Evolutionary conservation across 2,329 filamentous ascomycete species (phyloP).

Genomic region (Zymoseptoria crescenta): DNA sequence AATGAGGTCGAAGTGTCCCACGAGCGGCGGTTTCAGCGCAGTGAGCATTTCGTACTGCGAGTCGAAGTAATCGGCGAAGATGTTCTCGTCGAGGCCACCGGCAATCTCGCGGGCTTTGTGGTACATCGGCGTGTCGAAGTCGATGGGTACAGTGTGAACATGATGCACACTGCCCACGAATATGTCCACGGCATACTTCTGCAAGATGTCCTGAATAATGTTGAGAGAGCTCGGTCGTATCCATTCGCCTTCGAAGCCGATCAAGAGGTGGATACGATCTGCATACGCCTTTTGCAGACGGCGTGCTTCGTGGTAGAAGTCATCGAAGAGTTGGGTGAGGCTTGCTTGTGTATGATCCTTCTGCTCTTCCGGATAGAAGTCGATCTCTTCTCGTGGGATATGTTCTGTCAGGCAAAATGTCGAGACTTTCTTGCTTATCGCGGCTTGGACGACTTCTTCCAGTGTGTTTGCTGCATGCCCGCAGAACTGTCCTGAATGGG

Average conservation of each 20-base stretch:
- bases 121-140: constrained; percentile 68
- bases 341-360: constrained; percentile 34
- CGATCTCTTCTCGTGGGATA: constrained; percentile 72
- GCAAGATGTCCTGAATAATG: constrained; percentile 52
- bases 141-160: constrained; percentile 76
- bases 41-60: constrained; percentile 73
- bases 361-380: constrained; percentile 85
- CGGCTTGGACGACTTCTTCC: constrained; percentile 73
- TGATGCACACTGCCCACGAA: constrained; percentile 94
- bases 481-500: constrained; percentile 96
- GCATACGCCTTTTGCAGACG: constrained; percentile 65
- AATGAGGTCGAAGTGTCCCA: constrained; percentile 93
- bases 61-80: constrained; percentile 84
- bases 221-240: constrained; percentile 62
- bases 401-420: constrained; percentile 89
- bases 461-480: constrained; percentile 79
- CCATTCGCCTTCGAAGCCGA: constrained; percentile 92
- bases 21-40: constrained; percentile 62
- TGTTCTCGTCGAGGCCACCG: constrained; percentile 59
- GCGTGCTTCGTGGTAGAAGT: constrained; percentile 68
- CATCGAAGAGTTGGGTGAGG: constrained; percentile 51
- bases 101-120: constrained; percentile 49
- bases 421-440: constrained; percentile 69
- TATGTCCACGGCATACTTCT: constrained; percentile 65
- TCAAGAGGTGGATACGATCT: constrained; percentile 63